Base-by-base conservation (phyloP, 2,329 filamentous ascomycete genomes). In the Ophiocordyceps camponoti-floridani region DNA sequence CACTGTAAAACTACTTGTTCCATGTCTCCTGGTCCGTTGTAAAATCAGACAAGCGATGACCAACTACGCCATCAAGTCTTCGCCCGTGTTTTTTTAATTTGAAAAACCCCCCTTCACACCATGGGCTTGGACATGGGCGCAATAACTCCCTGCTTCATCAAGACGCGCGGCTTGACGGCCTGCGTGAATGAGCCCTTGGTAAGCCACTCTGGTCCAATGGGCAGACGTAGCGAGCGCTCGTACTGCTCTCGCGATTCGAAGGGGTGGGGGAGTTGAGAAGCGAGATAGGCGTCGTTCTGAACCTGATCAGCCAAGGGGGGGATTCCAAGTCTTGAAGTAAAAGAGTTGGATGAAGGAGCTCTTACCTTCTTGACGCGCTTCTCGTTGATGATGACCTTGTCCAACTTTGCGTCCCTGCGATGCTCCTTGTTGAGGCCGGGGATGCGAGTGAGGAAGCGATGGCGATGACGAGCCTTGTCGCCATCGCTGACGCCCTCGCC, bases 171-270 rank as follows among this genome's bases (percentile, higher is more conserved):
- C 73, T 89, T 94, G 47, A 84, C 94, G 48, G 76, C 76, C 53
- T 82, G 77, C 68, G 96, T 88, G 72, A 91, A 91, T 13, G 83
- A 86, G 67, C 86, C 79, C 73, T 94, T 95, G n/a, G 89, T 96
- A 53, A 80, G 79, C 88, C 89, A 98, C 63, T 98, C 89, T 14
- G 83, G 85, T 1, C 91, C 91, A 48, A 96, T 77, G 1, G 91
- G 91, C 52, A 95, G 65, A 40, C 89, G 73, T 47, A 96, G 67
- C 50, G 82, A 84, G 43, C 89, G 71, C 69, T 98, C 91, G 64
- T 96, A 96, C 68, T 95, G 87, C 56, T 83, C 74, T 52, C 73
- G 74, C 27, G 75, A 85, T 69, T 95, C 89, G 62, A 87, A 96
- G n/a, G 79, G 80, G 63, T 93, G 84, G 43, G 91, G 91, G 43